A percentile compares a stretch with the other conserved stretches of the same genome.
phyloP scores from a whole-genome alignment of 495 filamentous ascomycete species.

The Extremus antarcticus region DNA sequence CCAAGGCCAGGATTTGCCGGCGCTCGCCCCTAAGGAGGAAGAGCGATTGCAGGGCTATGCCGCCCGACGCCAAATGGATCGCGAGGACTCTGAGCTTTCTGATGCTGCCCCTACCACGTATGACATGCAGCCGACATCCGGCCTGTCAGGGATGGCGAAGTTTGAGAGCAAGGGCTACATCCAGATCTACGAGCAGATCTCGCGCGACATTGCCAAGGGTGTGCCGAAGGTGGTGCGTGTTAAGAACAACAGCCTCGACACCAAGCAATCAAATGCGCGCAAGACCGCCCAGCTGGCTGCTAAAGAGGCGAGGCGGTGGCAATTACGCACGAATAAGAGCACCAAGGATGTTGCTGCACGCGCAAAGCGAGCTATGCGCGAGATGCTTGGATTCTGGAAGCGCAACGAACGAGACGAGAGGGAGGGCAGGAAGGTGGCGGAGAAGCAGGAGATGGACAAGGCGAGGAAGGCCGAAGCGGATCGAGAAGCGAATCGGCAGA shows the following conservation, averaged over 20 bases:
- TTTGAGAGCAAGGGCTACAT: conserved; percentile 64
- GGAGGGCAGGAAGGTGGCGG: conserved; percentile 82
- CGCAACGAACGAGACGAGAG: conserved; percentile 96
- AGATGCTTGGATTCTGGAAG: conserved; percentile 99
- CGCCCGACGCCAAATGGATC: conserved; percentile 22
- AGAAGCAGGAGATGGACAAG: conserved; percentile 92
- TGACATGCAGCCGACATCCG: conserved; percentile 13
- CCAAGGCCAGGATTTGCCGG: conserved; percentile 63
- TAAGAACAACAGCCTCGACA: conserved; percentile 69
- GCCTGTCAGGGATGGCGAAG: conserved; percentile 16
- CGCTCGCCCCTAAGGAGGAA: conserved; percentile 54
- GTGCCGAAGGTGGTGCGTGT: conserved; percentile 82
- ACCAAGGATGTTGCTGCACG: conserved; percentile 94
- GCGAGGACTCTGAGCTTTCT: conserved; percentile 23
- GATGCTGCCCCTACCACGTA: conserved; percentile 8
- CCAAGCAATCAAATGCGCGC: conserved; percentile 81
- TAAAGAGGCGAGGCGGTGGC: conserved; percentile 96
- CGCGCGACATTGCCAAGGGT: conserved; percentile 91
- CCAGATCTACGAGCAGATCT: conserved; percentile 97
- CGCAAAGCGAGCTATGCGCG: conserved; percentile 94
- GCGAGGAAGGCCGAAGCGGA: conserved; percentile 94
- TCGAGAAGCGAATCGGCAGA: conserved; percentile 91
- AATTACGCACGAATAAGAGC: conserved; percentile 94
- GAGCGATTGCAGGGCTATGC: conserved; percentile 35
- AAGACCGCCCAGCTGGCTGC: conserved; percentile 96